Conservation (phyloP, 768 basidiomycete genomes). For the Lepiota brunneoincarnata region DNA sequence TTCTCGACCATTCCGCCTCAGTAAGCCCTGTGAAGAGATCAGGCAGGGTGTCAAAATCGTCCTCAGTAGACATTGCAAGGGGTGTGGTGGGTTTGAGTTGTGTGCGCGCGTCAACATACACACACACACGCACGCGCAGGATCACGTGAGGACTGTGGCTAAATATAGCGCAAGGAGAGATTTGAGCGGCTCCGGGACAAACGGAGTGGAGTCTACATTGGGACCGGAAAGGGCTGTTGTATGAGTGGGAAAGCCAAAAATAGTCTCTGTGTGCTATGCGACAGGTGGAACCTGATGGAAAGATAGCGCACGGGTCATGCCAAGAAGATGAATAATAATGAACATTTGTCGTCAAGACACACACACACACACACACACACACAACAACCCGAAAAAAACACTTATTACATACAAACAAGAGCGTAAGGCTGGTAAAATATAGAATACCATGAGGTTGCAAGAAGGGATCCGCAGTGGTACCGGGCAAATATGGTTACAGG, state of each 20-base stretch:
- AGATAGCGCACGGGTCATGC: neutral
- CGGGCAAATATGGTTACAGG: conserved; percentile 13
- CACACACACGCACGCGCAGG: neutral
- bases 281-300: conserved; percentile 4
- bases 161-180: neutral
- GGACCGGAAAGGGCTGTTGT: neutral
- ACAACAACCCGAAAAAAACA: conserved; percentile 6
- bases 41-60: conserved; percentile 52
- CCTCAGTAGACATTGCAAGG: conserved; percentile 34
- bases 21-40: conserved; percentile 53
- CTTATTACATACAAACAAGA: conserved; percentile 8
- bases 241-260: neutral
- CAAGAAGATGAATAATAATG: too few relatives aligned
- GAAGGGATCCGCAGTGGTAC: conserved; percentile 9
- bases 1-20: conserved; percentile 44
- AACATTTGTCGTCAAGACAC: neutral
- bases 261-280: neutral
- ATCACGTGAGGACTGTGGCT: neutral
- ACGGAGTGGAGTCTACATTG: neutral
- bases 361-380: neutral
- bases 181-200: neutral
- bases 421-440: conserved; percentile 1
- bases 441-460: conserved; percentile 5
- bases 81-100: neutral
- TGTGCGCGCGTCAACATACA: neutral